Evolutionary conservation across 352 stramenopile genomes (phyloP).

Genomic region (Globisporangium recalcitrans): DNA sequence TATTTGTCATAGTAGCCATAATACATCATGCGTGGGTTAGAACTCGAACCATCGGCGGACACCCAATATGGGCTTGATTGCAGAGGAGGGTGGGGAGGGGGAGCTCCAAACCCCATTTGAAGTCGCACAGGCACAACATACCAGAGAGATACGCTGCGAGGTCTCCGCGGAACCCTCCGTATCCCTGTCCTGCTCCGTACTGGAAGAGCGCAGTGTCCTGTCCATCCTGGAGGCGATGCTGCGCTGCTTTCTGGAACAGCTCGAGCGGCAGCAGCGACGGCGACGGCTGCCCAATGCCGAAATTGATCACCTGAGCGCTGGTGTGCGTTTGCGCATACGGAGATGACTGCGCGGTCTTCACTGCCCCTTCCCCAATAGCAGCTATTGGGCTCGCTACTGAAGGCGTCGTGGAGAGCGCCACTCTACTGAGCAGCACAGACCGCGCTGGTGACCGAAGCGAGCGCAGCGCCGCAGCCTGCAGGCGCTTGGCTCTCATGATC

Average conservation of each 20-base stretch:
- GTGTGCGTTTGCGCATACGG: constrained; percentile 65
- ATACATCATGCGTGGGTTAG: not conserved
- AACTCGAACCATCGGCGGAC: not conserved
- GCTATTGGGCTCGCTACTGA: not conserved
- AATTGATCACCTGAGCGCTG: constrained; percentile 66
- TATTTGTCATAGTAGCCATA: not conserved
- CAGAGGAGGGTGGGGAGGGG: no score
- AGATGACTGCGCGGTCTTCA: constrained; percentile 51
- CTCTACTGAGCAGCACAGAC: not conserved
- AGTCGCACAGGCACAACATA: constrained; percentile 17
- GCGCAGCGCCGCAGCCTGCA: not conserved
- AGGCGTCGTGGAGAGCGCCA: not conserved
- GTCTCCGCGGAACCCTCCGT: constrained; percentile 55
- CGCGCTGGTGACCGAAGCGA: not conserved
- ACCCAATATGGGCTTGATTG: no score
- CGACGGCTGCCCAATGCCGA: constrained; percentile 80
- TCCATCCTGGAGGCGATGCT: constrained; percentile 36
- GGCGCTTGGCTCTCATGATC: not conserved
- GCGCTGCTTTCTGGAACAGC: constrained; percentile 46
- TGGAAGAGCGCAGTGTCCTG: constrained; percentile 65
- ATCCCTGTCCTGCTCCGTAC: constrained; percentile 72
- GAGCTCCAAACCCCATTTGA: no score
- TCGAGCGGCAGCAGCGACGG: constrained; percentile 67
- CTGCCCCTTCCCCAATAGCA: not conserved
- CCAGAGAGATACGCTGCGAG: constrained; percentile 57